A percentile compares a stretch with the other conserved stretches of the same genome.
Conservation (phyloP, 495 filamentous ascomycete species). For the Beverwykella pulmonaria region DNA sequence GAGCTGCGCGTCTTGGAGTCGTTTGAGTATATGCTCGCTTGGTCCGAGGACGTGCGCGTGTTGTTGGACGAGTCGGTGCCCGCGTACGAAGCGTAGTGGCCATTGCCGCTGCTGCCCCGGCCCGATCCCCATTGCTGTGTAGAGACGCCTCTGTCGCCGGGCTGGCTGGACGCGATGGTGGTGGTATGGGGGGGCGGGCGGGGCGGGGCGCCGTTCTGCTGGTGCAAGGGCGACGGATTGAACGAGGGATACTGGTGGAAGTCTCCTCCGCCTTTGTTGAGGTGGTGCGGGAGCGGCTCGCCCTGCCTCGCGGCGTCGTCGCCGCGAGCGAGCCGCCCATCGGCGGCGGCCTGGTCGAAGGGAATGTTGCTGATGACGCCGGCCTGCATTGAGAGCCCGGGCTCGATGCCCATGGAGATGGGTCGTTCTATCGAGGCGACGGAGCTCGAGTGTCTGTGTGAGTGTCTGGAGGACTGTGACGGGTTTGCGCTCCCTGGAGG, state of each 20-base stretch:
- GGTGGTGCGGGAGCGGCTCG: constrained; percentile 77
- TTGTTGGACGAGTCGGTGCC: constrained; percentile 69
- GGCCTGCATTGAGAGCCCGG: constrained; percentile 72
- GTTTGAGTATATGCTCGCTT: constrained; percentile 62
- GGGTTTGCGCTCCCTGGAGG: constrained; percentile 59
- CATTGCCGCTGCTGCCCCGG: constrained; percentile 57
- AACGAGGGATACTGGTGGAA: constrained; percentile 89
- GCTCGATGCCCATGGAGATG: constrained; percentile 50
- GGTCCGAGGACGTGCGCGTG: constrained; percentile 69
- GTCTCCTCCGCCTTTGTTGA: constrained; percentile 75
- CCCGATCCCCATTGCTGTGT: constrained; percentile 73
- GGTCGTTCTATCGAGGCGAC: constrained; percentile 71
- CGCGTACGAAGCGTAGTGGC: constrained; percentile 62
- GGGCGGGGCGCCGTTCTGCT: constrained; percentile 58
- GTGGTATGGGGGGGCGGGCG: constrained; percentile 68
- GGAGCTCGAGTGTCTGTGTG: constrained; percentile 80
- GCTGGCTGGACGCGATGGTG: constrained; percentile 65
- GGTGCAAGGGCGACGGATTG: constrained; percentile 54
- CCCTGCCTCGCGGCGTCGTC: constrained; percentile 63
- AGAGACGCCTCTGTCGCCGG: constrained; percentile 67
- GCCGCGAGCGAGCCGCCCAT: constrained; percentile 35
- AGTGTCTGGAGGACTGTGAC: constrained; percentile 78
- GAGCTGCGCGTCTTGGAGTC: constrained; percentile 50
- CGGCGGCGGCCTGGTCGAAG: constrained; percentile 64
- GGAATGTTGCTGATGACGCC: constrained; percentile 89